Evolutionary conservation across 352 stramenopile species (phyloP).

Genomic region (Aphanomyces astaci): DNA sequence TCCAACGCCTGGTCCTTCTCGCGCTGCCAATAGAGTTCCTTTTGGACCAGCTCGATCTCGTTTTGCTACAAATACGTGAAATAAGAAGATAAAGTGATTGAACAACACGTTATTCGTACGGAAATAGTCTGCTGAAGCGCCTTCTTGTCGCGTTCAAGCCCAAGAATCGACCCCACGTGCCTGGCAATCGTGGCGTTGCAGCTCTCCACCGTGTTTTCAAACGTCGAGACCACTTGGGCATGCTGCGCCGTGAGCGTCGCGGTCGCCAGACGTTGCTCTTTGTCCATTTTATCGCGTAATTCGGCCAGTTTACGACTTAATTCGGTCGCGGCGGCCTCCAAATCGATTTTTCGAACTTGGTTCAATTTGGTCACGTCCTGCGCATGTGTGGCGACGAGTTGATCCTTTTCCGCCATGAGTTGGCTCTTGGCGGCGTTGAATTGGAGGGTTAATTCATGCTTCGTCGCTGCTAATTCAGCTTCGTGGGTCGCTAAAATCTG

Average conservation of each 20-base stretch:
- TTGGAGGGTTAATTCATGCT: neutral
- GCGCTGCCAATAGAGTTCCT: slow-evolving; percentile 27
- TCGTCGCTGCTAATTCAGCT: neutral
- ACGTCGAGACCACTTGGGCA: slow-evolving; percentile 1
- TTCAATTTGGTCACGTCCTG: neutral
- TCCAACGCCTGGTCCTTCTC: slow-evolving; percentile 40
- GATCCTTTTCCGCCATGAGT: neutral
- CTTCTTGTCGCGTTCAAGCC: neutral
- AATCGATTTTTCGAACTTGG: neutral
- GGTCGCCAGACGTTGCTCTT: slow-evolving; percentile 22
- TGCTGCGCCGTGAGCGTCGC: slow-evolving; percentile 6
- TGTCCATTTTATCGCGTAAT: slow-evolving; percentile 19
- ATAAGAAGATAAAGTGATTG: too few relatives aligned
- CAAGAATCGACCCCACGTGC: neutral
- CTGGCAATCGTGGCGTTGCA: neutral
- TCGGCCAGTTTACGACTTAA: slow-evolving; percentile 25
- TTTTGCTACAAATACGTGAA: slow-evolving; percentile 25
- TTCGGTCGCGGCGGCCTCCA: slow-evolving; percentile 25
- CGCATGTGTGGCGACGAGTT: neutral
- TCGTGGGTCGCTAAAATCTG: neutral
- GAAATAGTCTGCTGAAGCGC: neutral
- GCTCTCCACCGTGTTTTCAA: neutral
- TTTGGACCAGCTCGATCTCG: slow-evolving; percentile 31
- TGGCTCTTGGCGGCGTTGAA: neutral
- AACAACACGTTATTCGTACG: neutral